phyloP scores from a whole-genome alignment of 1,284 basidiomycete species.

The Microbotryum lychnidis-dioicae region DNA sequence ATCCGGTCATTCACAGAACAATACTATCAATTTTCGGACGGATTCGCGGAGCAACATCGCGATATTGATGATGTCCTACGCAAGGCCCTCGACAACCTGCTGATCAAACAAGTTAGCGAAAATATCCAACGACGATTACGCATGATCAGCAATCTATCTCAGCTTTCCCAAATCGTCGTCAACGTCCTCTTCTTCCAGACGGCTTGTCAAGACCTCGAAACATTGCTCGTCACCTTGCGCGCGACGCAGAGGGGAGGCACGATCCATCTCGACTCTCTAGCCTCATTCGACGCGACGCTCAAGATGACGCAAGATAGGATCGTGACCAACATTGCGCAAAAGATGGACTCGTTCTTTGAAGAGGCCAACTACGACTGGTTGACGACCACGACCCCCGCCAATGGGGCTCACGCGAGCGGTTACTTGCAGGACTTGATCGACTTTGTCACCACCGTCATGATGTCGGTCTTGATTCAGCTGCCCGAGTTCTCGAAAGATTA shows the following conservation, averaged over 20 bases:
- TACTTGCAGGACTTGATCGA: constrained; percentile 92
- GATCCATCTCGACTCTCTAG: constrained; percentile 58
- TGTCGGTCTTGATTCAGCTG: constrained; percentile 73
- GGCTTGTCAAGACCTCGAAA: constrained; percentile 76
- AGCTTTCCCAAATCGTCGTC: constrained; percentile 87
- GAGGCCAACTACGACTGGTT: constrained; percentile 92
- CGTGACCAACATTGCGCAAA: constrained; percentile 72
- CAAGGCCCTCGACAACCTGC: constrained; percentile 82
- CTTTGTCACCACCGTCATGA: constrained; percentile 93
- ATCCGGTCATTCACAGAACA: constrained; percentile 89
- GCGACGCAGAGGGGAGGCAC: constrained; percentile 75
- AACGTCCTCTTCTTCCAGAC: constrained; percentile 88
- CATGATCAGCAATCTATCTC: constrained; percentile 69
- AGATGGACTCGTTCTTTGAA: constrained; percentile 94
- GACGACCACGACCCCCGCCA: constrained; percentile 28
- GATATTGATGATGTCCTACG: constrained; percentile 87
- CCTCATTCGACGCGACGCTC: constrained; percentile 63
- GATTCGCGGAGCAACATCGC: constrained; percentile 79
- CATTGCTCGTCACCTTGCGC: constrained; percentile 59
- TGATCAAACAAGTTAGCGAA: constrained; percentile 71
- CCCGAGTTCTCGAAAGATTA: constrained; percentile 71
- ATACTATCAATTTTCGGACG: constrained; percentile 94
- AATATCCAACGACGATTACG: constrained; percentile 60
- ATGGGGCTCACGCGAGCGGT: constrained; percentile 68
- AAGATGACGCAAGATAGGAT: constrained; percentile 67